Percentiles rank a stretch among this genome's conserved stretches.
These are phyloP conservation scores for Delphinella strobiligena DNA, from an alignment of 2,329 filamentous ascomycete genomes.

Conservation along the genomic window DNA sequence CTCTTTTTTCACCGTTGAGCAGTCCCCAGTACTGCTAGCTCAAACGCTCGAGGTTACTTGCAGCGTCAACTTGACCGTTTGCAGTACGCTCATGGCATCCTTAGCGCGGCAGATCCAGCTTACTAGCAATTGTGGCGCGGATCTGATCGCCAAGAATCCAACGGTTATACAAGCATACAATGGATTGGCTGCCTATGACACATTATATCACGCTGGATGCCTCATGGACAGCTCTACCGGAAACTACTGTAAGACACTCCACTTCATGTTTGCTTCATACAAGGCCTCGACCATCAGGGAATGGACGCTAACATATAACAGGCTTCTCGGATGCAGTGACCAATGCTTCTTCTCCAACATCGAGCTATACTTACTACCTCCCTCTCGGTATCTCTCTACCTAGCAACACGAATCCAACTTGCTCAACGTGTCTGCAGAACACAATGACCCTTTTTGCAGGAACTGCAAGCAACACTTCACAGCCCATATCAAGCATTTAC, in stretches of 20 bases:
- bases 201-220: conserved; percentile 71
- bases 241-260: conserved; percentile 59
- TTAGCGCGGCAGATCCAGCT: conserved; percentile 55
- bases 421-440: conserved; percentile 61
- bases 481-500: conserved; percentile 60
- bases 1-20: conserved; percentile 70
- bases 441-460: conserved; percentile 73
- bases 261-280: conserved; percentile 6
- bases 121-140: conserved; percentile 54
- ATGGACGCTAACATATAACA: too few species aligned
- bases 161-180: conserved; percentile 62
- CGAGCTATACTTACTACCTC: conserved; percentile 75
- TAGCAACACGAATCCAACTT: conserved; percentile 54
- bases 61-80: conserved; percentile 51
- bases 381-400: conserved; percentile 66
- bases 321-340: conserved; percentile 72
- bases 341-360: conserved; percentile 56
- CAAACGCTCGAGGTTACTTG: conserved; percentile 72
- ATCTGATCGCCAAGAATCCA: conserved; percentile 55
- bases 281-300: neutral
- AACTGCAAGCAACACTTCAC: conserved; percentile 52
- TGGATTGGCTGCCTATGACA: conserved; percentile 64
- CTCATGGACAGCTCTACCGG: conserved; percentile 48
- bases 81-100: conserved; percentile 50
- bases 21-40: conserved; percentile 59